Evolutionary conservation across 2,329 filamentous ascomycete genomes (phyloP).

Genomic region (Rosellinia necatrix): DNA sequence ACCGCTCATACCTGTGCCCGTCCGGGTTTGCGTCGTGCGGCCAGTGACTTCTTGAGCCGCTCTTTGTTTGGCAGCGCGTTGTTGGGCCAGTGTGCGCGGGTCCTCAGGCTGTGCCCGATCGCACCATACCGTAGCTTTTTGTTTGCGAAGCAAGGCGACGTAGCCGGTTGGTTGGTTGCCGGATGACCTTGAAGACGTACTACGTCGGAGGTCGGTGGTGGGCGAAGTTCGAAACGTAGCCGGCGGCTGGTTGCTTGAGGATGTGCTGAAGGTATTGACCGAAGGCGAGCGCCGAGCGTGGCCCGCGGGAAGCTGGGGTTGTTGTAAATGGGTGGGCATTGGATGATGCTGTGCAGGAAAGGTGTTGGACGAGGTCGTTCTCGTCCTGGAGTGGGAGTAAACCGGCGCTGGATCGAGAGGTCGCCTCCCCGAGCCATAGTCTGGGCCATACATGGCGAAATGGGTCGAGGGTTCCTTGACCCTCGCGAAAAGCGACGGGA

Average conservation of each 20-base stretch:
- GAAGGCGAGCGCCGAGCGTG: slow-evolving; percentile 64
- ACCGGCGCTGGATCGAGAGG: slow-evolving; percentile 40
- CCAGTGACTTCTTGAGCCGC: slow-evolving; percentile 84
- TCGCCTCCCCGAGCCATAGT: slow-evolving; percentile 37
- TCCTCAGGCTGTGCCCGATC: slow-evolving; percentile 93
- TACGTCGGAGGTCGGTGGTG: slow-evolving; percentile 68
- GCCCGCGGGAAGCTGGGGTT: slow-evolving; percentile 38
- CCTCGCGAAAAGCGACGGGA: slow-evolving; percentile 23
- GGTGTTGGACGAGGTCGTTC: slow-evolving; percentile 61
- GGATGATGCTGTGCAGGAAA: slow-evolving; percentile 45
- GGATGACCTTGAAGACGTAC: slow-evolving; percentile 78
- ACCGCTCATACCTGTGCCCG: slow-evolving; percentile 65
- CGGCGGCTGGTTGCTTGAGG: slow-evolving; percentile 68
- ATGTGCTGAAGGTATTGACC: slow-evolving; percentile 71
- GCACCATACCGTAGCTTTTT: slow-evolving; percentile 98
- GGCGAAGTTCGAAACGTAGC: slow-evolving; percentile 61
- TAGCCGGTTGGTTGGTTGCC: slow-evolving; percentile 71
- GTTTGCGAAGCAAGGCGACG: slow-evolving; percentile 92
- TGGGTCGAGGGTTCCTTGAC: slow-evolving; percentile 15
- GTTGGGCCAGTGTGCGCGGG: slow-evolving; percentile 78
- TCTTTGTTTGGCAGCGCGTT: slow-evolving; percentile 83
- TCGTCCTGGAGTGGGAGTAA: slow-evolving; percentile 59
- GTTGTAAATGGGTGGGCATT: slow-evolving; percentile 42
- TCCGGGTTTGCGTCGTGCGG: slow-evolving; percentile 56
- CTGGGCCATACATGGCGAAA: slow-evolving; percentile 39